Base-by-base conservation (phyloP, 768 basidiomycete genomes). In the Goffeauzyma gilvescens region DNA sequence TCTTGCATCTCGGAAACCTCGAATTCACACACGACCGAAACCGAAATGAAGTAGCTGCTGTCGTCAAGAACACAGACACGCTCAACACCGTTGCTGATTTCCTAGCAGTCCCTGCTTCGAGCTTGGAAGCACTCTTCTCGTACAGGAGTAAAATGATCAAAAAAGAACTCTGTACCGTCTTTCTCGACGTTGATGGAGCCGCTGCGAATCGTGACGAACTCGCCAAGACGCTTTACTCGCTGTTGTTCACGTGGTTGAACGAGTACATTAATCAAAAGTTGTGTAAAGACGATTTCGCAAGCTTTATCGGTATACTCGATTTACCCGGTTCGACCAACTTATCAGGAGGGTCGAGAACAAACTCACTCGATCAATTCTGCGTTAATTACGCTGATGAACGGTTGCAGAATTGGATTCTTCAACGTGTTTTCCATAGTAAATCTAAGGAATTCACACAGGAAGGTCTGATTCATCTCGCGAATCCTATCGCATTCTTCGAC, bases 361-460 rank as follows among this genome's bases (percentile, higher is more conserved):
- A 98, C 65, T 87, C 86, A 5, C 75, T 98, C 36, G 87, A 98
- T 59, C 86, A 95, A 50, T 86, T 96, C 62, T 83, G 81, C 63
- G 72, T 95, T 69, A 98, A 96, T 66, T 89, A 85, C 53, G 86
- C 89, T 45, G 87, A 87, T 54, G 93, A 98, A 60, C 76, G 83
- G 1, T 62, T 95, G 14, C 85, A 89, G 39, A 69, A 75, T 51
- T 93, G 81, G 69, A 70, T 79, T 8, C 78, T 86, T 59, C 76
- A 75, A 42, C 70, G 72, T 8, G 67, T 89, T 2, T 89, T 87
- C 60, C 84, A 87, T 62, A 69, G 69, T 6, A 77, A 85, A 49
- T 73, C 79, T 14, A 75, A 73, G 43, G 86, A 96, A 62, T 89
- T 89, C 65, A 72, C 70, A 46, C 70, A 72, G 22, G 87, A 95